Conservation (phyloP, 306 rosid genomes). For the Oxytropis ochrocephala region DNA sequence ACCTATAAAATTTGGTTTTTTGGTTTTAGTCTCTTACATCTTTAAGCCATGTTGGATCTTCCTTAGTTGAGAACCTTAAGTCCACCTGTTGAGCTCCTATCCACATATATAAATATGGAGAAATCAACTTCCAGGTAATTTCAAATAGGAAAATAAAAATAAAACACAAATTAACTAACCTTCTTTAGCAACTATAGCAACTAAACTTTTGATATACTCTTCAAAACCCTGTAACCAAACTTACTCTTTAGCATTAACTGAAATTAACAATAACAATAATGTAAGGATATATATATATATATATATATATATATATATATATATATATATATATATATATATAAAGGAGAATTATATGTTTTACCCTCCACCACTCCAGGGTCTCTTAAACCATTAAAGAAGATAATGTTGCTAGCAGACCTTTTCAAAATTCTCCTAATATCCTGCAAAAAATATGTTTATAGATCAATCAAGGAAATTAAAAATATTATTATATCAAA, state of each 20-base stretch:
- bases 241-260: not conserved
- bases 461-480: not conserved
- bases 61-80: too few species aligned
- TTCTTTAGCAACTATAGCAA: constrained; percentile 73
- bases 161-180: constrained; percentile 28
- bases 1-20: too few species aligned
- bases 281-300: not conserved
- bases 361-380: constrained; percentile 99
- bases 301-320: too few species aligned
- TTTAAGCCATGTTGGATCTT: too few species aligned
- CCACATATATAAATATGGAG: too few species aligned
- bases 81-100: too few species aligned
- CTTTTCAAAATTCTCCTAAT: constrained; percentile 54
- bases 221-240: constrained; percentile 54
- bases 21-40: too few species aligned
- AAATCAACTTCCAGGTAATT: too few species aligned
- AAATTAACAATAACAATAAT: not conserved
- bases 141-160: not conserved
- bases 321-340: too few species aligned
- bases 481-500: too few species aligned
- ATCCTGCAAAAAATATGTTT: constrained; percentile 31
- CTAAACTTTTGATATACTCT: constrained; percentile 50
- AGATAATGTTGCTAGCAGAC: constrained; percentile 73
- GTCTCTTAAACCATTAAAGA: constrained; percentile 91
- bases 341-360: not conserved